Evolutionary conservation across 1,139 yeast species (phyloP), one percentile per base, ranked within the genome.

Genomic region (Suhomyces choctaworum): DNA sequence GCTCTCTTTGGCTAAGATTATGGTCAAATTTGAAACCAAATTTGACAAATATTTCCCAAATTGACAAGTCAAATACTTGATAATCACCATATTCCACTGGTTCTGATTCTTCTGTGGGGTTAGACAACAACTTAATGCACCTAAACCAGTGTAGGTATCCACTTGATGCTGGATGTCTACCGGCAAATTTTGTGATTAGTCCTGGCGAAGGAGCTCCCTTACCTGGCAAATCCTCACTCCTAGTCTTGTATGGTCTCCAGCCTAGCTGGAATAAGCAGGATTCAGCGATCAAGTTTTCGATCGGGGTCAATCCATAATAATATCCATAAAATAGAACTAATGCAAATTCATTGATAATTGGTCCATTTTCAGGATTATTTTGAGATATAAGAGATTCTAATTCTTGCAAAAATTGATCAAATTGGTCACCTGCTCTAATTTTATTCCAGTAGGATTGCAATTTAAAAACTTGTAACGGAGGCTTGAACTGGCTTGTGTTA

Each of bases 261-360:
- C 74, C 74, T 29, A 70, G 52, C 34, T 58, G 57, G 43, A 63
- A 65, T 35, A 70, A 60, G 40, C 62, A 60, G 3, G 60, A 50
- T 49, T 70, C 76, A 3, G 76, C 76, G 23, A 70, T 62, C 41
- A 68, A 55, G 46, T 69, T 54, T 35, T 57, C 60, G 24, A 55
- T 37, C 10, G 74, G 76, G 1, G 82, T 72, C 27, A 73, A 54
- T 2, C 81, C 81, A 52, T 69, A 79, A 48, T 78, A 80, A 48
- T 64, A 77, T 3, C 82, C 85, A 53, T 69, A 80, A 47, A 80
- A 80, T 32, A 80, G 60, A 3, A 77, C 77, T 37, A 71, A 64
- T 11, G 70, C 64, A 39, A 69, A 48, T 47, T 69, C 70, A 29
- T 65, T 61, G 28, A 62, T 52, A 24, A 57, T 39, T 3, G 48